Conservation (phyloP, 805 yeast genomes). For the Scheffersomyces ergatensis region DNA sequence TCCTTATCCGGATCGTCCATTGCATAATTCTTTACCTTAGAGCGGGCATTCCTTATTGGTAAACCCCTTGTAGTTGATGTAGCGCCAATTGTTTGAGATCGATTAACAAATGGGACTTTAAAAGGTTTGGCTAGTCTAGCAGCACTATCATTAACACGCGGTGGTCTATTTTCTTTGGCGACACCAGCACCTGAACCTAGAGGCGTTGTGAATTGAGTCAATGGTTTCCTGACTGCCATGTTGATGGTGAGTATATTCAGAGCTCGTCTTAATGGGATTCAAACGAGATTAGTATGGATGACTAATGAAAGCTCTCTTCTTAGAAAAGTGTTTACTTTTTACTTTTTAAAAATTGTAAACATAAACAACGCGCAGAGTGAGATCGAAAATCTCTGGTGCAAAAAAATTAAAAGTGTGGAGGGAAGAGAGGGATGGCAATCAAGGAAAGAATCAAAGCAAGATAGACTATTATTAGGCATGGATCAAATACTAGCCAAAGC, state of each 20-base stretch:
- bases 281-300: too few species aligned
- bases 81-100: slow-evolving; percentile 9
- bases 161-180: slow-evolving; percentile 52
- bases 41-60: slow-evolving; percentile 26
- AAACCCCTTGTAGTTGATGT: slow-evolving; percentile 8
- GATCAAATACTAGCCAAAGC: slow-evolving; percentile 52
- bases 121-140: slow-evolving; percentile 63
- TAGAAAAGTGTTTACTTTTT: too few species aligned
- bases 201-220: slow-evolving; percentile 40
- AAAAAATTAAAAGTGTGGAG: too few species aligned
- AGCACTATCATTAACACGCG: slow-evolving; percentile 51
- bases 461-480: too few species aligned
- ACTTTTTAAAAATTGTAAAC: slow-evolving; percentile 1
- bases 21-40: slow-evolving; percentile 32
- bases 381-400: neutral
- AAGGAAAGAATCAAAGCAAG: too few species aligned
- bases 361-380: slow-evolving; percentile 3
- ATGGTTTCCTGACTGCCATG: slow-evolving; percentile 29
- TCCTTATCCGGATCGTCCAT: slow-evolving; percentile 16
- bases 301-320: too few species aligned
- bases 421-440: too few species aligned
- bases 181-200: slow-evolving; percentile 72
- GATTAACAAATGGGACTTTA: slow-evolving; percentile 54
- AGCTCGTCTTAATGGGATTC: too few species aligned
- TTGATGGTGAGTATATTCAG: too few species aligned